Base-by-base conservation (phyloP, 306 rosid species). In the Luffa aegyptiaca region DNA sequence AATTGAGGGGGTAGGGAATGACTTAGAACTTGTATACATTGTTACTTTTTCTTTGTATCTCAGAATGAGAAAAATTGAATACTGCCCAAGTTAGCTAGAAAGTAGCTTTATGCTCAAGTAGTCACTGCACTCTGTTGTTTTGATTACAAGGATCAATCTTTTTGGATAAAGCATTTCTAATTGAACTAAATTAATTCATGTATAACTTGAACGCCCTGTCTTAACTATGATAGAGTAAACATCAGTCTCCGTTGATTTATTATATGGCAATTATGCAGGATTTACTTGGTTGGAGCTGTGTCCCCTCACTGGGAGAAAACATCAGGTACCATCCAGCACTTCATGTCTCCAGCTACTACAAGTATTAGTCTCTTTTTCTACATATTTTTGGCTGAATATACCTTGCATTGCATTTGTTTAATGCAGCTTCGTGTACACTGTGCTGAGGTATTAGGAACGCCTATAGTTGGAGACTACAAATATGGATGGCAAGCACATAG, bases 261-360 rank as follows among this genome's bases (percentile, higher is more conserved):
- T 71, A 82, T 61, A 82, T 72, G 59, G 44, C 69, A 71, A 70
- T 72, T 64, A 52, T 91, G 85, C 92, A 95, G 98, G 97, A 68
- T 95, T 56, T 79, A 80, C 97, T 58, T 95, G 98, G 98, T 83
- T 95, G 83, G 97, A 95, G 89, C 84, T 95, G 77, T 88, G 88
- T 68, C 98, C 97, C 77, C 84, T 91, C 76, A 95, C 97, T 8
- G 97, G 98, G 71, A 89, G 97, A 88, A 95, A 95, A 85, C 98
- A 95, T 88, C 98, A 95, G 97, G 98, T 95, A 78, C 68, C 52
- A 26, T 21, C 68, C 21, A 45, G 55, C 76, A 20, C 1, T 10
- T 33, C 10, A 46, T 72, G 0, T 16, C 37, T 48, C 42, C 41
- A 45, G 17, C 17, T 46, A n/a, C 36, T 12, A 44, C 5, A n/a